phyloP scores from a whole-genome alignment of 2,329 filamentous ascomycete species.

The Chrysoporthe puriensis region DNA sequence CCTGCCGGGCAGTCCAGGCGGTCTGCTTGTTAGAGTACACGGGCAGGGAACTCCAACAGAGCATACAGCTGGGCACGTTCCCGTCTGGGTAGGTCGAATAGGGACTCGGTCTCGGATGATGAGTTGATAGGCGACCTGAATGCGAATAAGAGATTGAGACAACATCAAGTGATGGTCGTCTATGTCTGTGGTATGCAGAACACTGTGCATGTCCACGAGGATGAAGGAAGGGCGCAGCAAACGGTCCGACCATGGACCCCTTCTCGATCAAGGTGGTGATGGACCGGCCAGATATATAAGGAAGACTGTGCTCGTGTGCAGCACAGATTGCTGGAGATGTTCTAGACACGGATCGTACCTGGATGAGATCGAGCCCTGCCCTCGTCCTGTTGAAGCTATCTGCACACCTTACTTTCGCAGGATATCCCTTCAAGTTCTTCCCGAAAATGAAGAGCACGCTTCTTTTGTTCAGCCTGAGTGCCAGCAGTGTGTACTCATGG shows the following conservation, averaged over 20 bases:
- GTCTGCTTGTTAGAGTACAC: too few species aligned
- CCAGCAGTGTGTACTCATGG: neutral
- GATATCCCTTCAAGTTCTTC: neutral
- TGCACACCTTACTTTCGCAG: neutral
- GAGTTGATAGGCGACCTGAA: constrained; percentile 6
- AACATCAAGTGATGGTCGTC: too few species aligned
- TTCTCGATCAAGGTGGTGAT: neutral
- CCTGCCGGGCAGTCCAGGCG: too few species aligned
- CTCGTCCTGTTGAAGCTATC: too few species aligned
- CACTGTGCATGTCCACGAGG: neutral
- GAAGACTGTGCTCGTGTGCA: neutral
- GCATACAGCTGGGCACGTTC: neutral
- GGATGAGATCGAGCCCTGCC: too few species aligned
- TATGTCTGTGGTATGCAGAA: neutral
- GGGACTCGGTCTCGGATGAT: constrained; percentile 7
- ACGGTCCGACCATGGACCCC: neutral
- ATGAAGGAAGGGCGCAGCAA: neutral
- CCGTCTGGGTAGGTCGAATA: neutral
- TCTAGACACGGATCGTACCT: neutral
- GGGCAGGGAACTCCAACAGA: too few species aligned
- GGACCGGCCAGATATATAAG: neutral
- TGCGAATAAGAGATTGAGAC: neutral
- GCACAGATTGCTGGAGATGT: neutral
- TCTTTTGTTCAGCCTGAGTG: neutral
- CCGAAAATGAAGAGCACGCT: constrained; percentile 5